Conservation (phyloP, 371 early-diverging fungal genomes). For the Actinomucor elegans region DNA sequence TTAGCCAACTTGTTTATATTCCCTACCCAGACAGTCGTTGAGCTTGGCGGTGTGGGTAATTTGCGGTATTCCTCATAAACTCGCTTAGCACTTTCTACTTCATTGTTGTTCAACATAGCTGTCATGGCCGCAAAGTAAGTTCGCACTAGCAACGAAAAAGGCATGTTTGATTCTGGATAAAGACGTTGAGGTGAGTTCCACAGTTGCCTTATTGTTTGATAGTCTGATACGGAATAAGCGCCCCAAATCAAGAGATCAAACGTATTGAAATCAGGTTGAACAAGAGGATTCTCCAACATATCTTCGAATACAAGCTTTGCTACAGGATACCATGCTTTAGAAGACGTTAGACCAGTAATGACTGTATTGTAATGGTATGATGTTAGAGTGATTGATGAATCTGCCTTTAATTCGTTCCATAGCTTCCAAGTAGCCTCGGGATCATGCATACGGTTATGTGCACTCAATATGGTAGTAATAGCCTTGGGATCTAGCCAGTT, state of each 20-base stretch:
- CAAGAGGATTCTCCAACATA: slow-evolving; percentile 13
- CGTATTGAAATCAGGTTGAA: slow-evolving; percentile 17
- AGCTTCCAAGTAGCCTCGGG: slow-evolving; percentile 35
- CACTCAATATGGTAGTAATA: slow-evolving; percentile 22
- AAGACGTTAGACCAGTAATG: slow-evolving; percentile 16
- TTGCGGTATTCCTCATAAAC: slow-evolving; percentile 15
- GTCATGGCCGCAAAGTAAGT: slow-evolving; percentile 27
- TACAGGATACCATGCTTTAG: slow-evolving; percentile 28
- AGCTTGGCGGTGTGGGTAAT: slow-evolving; percentile 1
- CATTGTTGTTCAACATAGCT: slow-evolving; percentile 19
- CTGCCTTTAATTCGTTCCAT: slow-evolving; percentile 24
- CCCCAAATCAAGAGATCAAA: slow-evolving; percentile 34
- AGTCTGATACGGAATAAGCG: slow-evolving; percentile 20
- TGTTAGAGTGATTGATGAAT: not conserved
- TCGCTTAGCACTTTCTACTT: slow-evolving; percentile 7
- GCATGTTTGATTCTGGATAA: not conserved
- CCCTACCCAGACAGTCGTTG: slow-evolving; percentile 17
- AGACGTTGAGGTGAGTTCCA: not conserved
- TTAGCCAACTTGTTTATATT: slow-evolving; percentile 13
- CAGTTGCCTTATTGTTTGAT: slow-evolving; percentile 10
- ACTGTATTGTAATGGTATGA: slow-evolving; percentile 35
- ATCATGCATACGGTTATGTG: slow-evolving; percentile 22
- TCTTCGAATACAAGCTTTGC: slow-evolving; percentile 29
- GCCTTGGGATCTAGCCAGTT: slow-evolving; percentile 27
- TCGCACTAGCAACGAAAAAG: slow-evolving; percentile 20